Conservation (phyloP, 2,329 filamentous ascomycete genomes). For the Sporothrix pallida region DNA sequence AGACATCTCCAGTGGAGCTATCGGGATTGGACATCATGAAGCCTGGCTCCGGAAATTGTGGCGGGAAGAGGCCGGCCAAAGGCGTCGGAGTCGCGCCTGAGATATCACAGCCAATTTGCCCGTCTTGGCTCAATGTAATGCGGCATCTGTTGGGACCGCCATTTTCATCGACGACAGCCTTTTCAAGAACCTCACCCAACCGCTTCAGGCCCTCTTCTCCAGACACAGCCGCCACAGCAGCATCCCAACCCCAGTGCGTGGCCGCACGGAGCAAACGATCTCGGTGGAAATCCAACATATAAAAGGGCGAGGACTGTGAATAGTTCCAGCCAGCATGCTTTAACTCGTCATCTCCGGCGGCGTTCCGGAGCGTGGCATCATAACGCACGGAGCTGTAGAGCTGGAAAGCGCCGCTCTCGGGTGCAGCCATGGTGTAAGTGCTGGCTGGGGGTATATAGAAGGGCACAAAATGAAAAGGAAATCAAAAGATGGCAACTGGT, state of each 20-base stretch:
- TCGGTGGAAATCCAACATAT: slow-evolving; percentile 79
- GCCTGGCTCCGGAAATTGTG: slow-evolving; percentile 56
- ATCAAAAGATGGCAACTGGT: neutral
- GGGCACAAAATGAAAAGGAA: neutral
- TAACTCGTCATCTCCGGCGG: slow-evolving; percentile 48
- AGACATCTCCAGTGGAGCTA: no score
- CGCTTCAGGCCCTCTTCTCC: slow-evolving; percentile 54
- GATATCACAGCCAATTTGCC: slow-evolving; percentile 53
- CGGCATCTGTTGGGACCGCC: slow-evolving; percentile 56
- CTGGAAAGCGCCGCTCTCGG: slow-evolving; percentile 54
- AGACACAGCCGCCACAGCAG: slow-evolving; percentile 52
- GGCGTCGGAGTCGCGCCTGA: slow-evolving; percentile 48
- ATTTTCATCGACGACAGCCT: neutral
- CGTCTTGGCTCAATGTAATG: slow-evolving; percentile 59
- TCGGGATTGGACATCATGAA: slow-evolving; percentile 37
- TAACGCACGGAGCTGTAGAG: slow-evolving; percentile 76
- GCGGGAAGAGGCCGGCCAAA: slow-evolving; percentile 63
- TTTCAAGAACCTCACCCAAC: slow-evolving; percentile 47
- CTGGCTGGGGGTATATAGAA: slow-evolving; percentile 40
- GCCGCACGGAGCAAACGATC: slow-evolving; percentile 75
- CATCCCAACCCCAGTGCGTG: slow-evolving; percentile 60
- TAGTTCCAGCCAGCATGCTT: slow-evolving; percentile 59
- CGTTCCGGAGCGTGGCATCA: slow-evolving; percentile 62
- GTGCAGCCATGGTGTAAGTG: slow-evolving; percentile 34
- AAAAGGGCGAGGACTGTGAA: slow-evolving; percentile 65